A percentile compares a stretch with the other conserved stretches of the same genome.
phyloP scores from a whole-genome alignment of 352 stramenopile genomes.

The Pythium oligandrum region DNA sequence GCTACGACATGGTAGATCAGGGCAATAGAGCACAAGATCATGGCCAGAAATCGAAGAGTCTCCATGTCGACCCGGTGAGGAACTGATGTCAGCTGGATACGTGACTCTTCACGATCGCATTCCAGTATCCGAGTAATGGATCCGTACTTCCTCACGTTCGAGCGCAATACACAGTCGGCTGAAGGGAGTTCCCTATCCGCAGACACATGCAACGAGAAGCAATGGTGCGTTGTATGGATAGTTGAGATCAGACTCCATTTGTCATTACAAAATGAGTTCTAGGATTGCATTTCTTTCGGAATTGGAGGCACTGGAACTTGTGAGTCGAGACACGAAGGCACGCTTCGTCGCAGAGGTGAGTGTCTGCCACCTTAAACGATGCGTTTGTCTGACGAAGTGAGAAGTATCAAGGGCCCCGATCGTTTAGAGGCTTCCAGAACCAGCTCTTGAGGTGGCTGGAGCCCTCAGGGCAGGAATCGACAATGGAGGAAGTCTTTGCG shows the following conservation, averaged over 20 bases:
- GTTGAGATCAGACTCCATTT: too few species aligned
- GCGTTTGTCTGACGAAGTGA: background rate
- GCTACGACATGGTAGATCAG: too few species aligned
- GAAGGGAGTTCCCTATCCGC: background rate
- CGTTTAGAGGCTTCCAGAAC: slow-evolving; percentile 9
- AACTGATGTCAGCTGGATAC: too few species aligned
- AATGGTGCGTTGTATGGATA: slow-evolving; percentile 8
- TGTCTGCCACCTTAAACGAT: slow-evolving; percentile 1
- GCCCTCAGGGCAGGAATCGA: background rate
- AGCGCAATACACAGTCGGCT: too few species aligned
- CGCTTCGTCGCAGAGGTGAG: slow-evolving; percentile 14
- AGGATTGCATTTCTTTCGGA: slow-evolving; percentile 6
- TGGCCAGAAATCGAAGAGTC: too few species aligned
- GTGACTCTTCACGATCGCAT: too few species aligned
- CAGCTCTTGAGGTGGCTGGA: slow-evolving; percentile 10
- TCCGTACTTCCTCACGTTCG: too few species aligned
- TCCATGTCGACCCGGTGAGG: too few species aligned
- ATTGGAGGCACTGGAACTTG: background rate
- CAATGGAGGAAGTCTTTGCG: too few species aligned
- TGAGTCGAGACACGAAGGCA: slow-evolving; percentile 1
- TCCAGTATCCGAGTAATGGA: too few species aligned
- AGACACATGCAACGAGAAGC: slow-evolving; percentile 4
- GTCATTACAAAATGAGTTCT: background rate
- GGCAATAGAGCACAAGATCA: too few species aligned
- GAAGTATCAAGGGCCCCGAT: slow-evolving; percentile 7